phyloP scores from a whole-genome alignment of 768 basidiomycete genomes.

The Pulveroboletus ravenelii region DNA sequence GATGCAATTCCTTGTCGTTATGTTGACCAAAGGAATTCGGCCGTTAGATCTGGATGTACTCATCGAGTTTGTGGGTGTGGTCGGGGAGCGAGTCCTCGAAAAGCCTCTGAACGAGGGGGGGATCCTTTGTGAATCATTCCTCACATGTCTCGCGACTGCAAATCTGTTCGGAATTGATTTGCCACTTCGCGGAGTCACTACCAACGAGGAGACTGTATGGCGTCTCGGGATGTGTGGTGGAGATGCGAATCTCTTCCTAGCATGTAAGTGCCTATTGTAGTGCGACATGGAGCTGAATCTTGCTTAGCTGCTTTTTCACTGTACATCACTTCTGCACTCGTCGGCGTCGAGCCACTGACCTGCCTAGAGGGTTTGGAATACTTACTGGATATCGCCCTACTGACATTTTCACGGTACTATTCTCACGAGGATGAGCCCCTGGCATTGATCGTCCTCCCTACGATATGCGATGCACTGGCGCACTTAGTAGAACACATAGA shows the following conservation, averaged over 20 bases:
- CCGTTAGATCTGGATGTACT: slow-evolving; percentile 1
- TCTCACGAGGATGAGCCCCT: slow-evolving; percentile 46
- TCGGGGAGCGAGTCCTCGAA: slow-evolving; percentile 15
- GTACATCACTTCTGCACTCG: slow-evolving; percentile 33
- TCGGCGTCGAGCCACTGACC: slow-evolving; percentile 33
- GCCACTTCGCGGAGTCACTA: slow-evolving; percentile 3
- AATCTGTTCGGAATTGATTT: slow-evolving; percentile 11
- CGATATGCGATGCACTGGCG: slow-evolving; percentile 47
- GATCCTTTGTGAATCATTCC: slow-evolving; percentile 33
- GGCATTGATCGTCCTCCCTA: slow-evolving; percentile 44
- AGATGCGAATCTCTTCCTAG: slow-evolving; percentile 33
- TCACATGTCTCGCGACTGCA: slow-evolving; percentile 33
- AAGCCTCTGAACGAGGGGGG: neutral
- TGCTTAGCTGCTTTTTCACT: slow-evolving; percentile 43
- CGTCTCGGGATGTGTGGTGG: slow-evolving; percentile 26
- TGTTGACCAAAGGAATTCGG: slow-evolving; percentile 19
- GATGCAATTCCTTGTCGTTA: slow-evolving; percentile 24
- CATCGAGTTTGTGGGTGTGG: slow-evolving; percentile 11
- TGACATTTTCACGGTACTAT: slow-evolving; percentile 44
- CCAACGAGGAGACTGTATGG: slow-evolving; percentile 37
- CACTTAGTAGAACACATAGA: slow-evolving; percentile 32
- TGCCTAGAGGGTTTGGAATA: slow-evolving; percentile 43
- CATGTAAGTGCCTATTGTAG: slow-evolving; percentile 33
- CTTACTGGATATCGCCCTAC: slow-evolving; percentile 45
- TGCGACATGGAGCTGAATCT: slow-evolving; percentile 1